Evolutionary conservation across 2,329 filamentous ascomycete species (phyloP).

Genomic region (Hypoxylon rubiginosum): DNA sequence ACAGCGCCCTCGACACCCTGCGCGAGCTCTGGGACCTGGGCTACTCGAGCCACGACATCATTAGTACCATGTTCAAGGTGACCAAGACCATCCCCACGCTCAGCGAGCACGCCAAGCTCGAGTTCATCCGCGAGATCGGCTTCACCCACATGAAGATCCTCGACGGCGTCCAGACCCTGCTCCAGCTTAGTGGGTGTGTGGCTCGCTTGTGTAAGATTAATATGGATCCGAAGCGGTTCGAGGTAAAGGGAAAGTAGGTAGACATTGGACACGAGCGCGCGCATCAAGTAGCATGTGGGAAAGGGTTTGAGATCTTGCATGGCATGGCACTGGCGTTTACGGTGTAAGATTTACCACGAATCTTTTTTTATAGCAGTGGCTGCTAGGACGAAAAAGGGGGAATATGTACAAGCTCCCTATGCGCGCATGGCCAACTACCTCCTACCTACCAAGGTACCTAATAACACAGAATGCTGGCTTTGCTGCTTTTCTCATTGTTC

Average conservation of each 20-base stretch:
- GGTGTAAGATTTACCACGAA: conserved; percentile 22
- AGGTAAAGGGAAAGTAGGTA: conserved; percentile 46
- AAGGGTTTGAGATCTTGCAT: conserved; percentile 43
- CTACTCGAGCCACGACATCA: conserved; percentile 99
- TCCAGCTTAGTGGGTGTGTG: conserved; percentile 94
- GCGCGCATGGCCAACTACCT: conserved; percentile 24
- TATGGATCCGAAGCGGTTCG: conserved; percentile 91
- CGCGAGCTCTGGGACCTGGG: conserved; percentile 94
- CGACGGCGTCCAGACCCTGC: conserved; percentile 95
- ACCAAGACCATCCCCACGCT: conserved; percentile 95
- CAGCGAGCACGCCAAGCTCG: conserved; percentile 93
- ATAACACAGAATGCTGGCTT: conserved; percentile 6
- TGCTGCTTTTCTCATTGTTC: not conserved
- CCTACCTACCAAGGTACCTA: too few species aligned
- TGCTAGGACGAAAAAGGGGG: conserved; percentile 27
- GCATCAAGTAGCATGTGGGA: conserved; percentile 9
- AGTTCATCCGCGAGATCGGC: conserved; percentile 98
- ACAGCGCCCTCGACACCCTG: conserved; percentile 85
- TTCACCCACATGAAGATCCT: conserved; percentile 99
- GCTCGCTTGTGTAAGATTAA: conserved; percentile 94
- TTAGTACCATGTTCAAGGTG: conserved; percentile 98
- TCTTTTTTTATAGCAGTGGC: conserved; percentile 25
- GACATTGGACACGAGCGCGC: not conserved
- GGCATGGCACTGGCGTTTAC: conserved; percentile 50
- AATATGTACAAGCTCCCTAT: conserved; percentile 40